These are phyloP conservation scores for Ceratobasidium sp. DNA, from an alignment of 1,284 basidiomycete species.

Conservation along the genomic window DNA sequence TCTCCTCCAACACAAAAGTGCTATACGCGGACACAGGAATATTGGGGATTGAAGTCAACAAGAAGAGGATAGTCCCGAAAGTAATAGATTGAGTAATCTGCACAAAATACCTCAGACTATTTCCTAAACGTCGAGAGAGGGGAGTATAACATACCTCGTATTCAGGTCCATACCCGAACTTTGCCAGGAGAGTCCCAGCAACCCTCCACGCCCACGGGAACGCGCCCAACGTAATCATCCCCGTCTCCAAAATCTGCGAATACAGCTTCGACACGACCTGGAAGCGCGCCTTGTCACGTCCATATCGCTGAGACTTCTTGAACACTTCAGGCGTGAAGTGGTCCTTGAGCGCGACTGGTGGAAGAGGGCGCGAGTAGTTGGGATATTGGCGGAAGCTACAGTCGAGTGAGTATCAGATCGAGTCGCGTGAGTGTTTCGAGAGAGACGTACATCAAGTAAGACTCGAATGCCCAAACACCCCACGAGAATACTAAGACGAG, in stretches of 20 bases:
- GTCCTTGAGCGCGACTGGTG: constrained; percentile 78
- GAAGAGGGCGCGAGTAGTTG: constrained; percentile 81
- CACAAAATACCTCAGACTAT: constrained; percentile 46
- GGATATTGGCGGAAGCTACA: constrained; percentile 85
- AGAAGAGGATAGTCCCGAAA: constrained; percentile 78
- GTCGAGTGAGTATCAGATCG: constrained; percentile 20
- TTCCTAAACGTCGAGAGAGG: constrained; percentile 5
- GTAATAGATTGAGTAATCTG: constrained; percentile 88
- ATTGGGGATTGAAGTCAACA: constrained; percentile 76
- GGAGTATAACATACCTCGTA: constrained; percentile 69
- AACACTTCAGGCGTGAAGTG: constrained; percentile 85
- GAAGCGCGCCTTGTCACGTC: constrained; percentile 92
- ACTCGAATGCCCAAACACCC: constrained; percentile 85
- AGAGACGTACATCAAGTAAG: constrained; percentile 80
- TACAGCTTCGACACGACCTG: constrained; percentile 79
- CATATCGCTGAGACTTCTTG: constrained; percentile 91
- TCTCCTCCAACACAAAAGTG: constrained; percentile 95
- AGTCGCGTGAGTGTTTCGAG: constrained; percentile 26
- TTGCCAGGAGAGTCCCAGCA: constrained; percentile 66
- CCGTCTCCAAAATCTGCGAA: constrained; percentile 78
- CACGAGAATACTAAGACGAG: constrained; percentile 82
- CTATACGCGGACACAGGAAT: constrained; percentile 85
- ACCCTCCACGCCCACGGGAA: constrained; percentile 85
- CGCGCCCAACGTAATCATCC: constrained; percentile 79
- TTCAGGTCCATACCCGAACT: constrained; percentile 72